These are phyloP conservation scores for Backusella morwellensis DNA, from an alignment of 192 early-diverging fungal species.

Conservation along the genomic window DNA sequence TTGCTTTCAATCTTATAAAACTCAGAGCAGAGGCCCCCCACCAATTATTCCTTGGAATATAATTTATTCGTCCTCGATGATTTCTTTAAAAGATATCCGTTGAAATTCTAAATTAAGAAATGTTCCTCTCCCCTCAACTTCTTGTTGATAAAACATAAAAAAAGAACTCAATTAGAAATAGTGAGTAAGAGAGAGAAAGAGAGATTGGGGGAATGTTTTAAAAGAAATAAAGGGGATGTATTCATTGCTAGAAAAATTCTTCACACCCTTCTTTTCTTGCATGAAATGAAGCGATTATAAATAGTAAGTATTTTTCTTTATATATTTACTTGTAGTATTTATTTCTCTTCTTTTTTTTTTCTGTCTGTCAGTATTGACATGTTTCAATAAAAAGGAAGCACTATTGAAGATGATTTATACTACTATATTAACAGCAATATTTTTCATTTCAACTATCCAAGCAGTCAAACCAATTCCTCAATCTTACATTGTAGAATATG, in stretches of 20 bases:
- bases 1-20: neutral
- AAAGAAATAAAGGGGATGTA: neutral
- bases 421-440: neutral
- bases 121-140: neutral
- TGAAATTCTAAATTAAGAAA: neutral
- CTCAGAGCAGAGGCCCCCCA: neutral
- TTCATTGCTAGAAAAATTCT: neutral
- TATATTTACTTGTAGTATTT: neutral
- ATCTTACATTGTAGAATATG: constrained; percentile 25
- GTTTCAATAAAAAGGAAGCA: neutral
- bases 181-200: neutral
- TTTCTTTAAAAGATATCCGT: neutral
- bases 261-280: neutral
- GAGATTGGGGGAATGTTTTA: neutral
- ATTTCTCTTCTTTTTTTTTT: neutral
- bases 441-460: neutral
- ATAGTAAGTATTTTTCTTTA: neutral
- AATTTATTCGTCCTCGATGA: neutral
- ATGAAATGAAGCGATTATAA: neutral
- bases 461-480: constrained; percentile 8
- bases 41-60: neutral
- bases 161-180: neutral
- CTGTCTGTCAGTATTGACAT: neutral
- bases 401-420: neutral
- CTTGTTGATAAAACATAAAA: neutral